Conservation (phyloP, 495 filamentous ascomycete species). For the Penicillium lagena region DNA sequence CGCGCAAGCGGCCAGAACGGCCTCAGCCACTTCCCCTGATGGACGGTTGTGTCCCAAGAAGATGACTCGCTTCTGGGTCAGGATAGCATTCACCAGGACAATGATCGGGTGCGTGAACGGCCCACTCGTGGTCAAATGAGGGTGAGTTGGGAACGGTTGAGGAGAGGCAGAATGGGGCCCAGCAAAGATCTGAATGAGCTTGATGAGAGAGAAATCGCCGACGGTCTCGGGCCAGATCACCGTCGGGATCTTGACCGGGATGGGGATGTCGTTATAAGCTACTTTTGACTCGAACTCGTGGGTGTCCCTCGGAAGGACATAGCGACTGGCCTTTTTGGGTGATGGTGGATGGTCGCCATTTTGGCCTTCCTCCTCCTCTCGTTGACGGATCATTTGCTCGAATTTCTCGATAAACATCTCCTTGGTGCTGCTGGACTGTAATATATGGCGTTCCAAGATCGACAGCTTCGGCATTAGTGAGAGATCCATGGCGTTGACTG, state of each 20-base stretch:
- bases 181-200: conserved; percentile 91
- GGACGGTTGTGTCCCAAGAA: conserved; percentile 94
- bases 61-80: conserved; percentile 94
- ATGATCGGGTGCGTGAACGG: conserved; percentile 53
- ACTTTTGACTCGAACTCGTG: conserved; percentile 96
- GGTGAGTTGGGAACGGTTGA: conserved; percentile 81
- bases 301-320: conserved; percentile 79
- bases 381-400: conserved; percentile 80
- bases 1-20: conserved; percentile 88
- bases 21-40: conserved; percentile 90
- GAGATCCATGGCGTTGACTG: conserved; percentile 94
- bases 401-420: conserved; percentile 98
- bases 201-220: conserved; percentile 95
- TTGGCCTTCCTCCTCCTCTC: conserved; percentile 42
- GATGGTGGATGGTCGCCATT: conserved; percentile 31
- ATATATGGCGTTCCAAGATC: conserved; percentile 73
- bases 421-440: conserved; percentile 87
- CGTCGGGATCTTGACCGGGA: conserved; percentile 92
- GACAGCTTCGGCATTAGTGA: conserved; percentile 87
- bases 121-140: conserved; percentile 90
- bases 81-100: conserved; percentile 53
- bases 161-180: conserved; percentile 70
- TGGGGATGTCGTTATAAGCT: conserved; percentile 88
- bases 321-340: conserved; percentile 45
- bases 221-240: conserved; percentile 93